Percentiles rank a stretch among this genome's conserved stretches.
Evolutionary conservation across 176 grass and related monocot species (phyloP).

Genomic region (Aegilops bicornis): DNA sequence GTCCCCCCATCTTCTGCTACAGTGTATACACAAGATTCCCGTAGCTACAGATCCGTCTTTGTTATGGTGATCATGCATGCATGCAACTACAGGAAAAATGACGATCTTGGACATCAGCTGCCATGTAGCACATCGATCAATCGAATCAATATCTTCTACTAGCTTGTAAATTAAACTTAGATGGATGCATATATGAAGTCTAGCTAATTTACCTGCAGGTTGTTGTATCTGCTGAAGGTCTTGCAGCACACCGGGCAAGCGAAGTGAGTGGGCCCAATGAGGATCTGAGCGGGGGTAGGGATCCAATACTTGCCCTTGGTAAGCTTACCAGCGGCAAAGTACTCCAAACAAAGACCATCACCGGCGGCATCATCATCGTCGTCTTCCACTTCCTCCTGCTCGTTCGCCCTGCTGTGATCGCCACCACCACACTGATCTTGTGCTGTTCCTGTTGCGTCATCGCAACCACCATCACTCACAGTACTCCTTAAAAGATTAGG

Average conservation of each 20-base stretch:
- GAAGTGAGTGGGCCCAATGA: conserved; percentile 67
- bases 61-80: conserved; percentile 5
- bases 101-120: neutral
- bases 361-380: neutral
- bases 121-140: neutral
- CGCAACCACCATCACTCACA: neutral
- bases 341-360: conserved; percentile 25
- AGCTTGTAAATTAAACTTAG: neutral
- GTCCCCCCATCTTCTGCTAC: neutral
- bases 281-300: conserved; percentile 67
- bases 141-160: neutral
- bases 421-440: neutral
- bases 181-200: neutral
- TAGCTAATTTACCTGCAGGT: conserved; percentile 49
- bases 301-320: conserved; percentile 70
- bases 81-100: neutral
- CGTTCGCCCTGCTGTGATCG: conserved; percentile 35
- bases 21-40: conserved; percentile 15
- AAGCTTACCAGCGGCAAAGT: conserved; percentile 50
- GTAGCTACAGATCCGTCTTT: neutral
- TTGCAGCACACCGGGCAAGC: conserved; percentile 62
- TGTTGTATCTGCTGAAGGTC: conserved; percentile 78
- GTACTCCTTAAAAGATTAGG: neutral
- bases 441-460: neutral
- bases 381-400: neutral